phyloP scores from a whole-genome alignment of 441 rosid genomes.

The Flueggea neowawraea region DNA sequence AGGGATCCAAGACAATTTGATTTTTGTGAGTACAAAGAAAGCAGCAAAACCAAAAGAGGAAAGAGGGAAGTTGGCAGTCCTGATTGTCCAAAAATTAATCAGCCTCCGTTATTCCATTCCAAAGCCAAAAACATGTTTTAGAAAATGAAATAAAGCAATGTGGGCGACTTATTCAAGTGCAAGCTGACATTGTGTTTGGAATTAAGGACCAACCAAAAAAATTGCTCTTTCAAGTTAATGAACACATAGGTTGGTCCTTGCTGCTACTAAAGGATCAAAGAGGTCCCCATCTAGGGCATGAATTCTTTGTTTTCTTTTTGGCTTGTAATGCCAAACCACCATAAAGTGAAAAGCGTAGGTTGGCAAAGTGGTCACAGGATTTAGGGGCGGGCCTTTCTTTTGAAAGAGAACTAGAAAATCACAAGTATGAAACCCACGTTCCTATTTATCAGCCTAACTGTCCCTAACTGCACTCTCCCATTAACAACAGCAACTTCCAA shows the following conservation, averaged over 20 bases:
- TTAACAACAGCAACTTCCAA: constrained; percentile 9
- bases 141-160: background rate
- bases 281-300: constrained; percentile 24
- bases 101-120: constrained; percentile 5
- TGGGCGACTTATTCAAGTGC: background rate
- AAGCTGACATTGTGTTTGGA: background rate
- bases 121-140: constrained; percentile 15
- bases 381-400: constrained; percentile 56
- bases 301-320: constrained; percentile 9
- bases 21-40: constrained; percentile 23
- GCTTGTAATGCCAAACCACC: constrained; percentile 12
- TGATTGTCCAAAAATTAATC: constrained; percentile 11
- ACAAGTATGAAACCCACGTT: constrained; percentile 45
- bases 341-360: constrained; percentile 24
- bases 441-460: constrained; percentile 49
- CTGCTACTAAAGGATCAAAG: constrained; percentile 7
- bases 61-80: constrained; percentile 15
- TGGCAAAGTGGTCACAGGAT: constrained; percentile 55
- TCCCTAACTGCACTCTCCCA: constrained; percentile 36
- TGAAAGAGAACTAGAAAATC: constrained; percentile 24
- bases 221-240: background rate
- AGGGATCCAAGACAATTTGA: constrained; percentile 7
- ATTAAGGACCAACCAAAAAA: background rate
- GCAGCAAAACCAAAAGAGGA: constrained; percentile 13
- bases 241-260: constrained; percentile 4